Evolutionary conservation across 768 basidiomycete genomes (phyloP), one percentile per base, ranked within the genome.

Genomic region (Collybia sordida): DNA sequence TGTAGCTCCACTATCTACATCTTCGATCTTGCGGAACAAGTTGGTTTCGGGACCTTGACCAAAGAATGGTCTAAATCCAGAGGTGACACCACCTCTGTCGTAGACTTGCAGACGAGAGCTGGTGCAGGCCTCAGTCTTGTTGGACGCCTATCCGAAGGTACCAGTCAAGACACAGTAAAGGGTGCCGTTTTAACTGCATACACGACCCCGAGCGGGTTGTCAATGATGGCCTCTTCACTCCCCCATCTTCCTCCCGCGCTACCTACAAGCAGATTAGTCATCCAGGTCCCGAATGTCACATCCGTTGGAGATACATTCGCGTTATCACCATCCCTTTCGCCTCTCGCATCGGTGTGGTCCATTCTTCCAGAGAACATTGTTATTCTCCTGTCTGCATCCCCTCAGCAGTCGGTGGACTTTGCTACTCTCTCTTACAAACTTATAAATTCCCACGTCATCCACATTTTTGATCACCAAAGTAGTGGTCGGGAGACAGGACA

Each of bases 401-500:
- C 93, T 0, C 86, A 89, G 55, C 92, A 97, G 64, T 76, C 89
- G 14, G 79, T 86, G 41, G 88, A 92, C 59, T 80, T 93, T 48
- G 81, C 93, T 2, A 60, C 80, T 22, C 75, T 92, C 42, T 76
- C 92, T n/a, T 94, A 94, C 72, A 77, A 74, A 51, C 67, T 89
- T 43, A 75, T 77, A 14, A 64, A 71, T 17, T 78, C 72, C 36
- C 91, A 96, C 66, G 84, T 90, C 49, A 78, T 94, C 48, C 93
- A 98, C 65, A 71, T 98, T 36, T 94, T 98, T 62, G 94, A 98
- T 67, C 90, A 96, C 58, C 78, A 90, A 61, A 82, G 83, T 53
- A 77, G 84, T 25, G 75, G 85, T 27, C 85, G 96, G 21, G 93
- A 98, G 69, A 71, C 81, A 27, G 83, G 88, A 2, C 79, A 84